phyloP scores from a whole-genome alignment of 331 rosid genomes.

The Arachis monticola region DNA sequence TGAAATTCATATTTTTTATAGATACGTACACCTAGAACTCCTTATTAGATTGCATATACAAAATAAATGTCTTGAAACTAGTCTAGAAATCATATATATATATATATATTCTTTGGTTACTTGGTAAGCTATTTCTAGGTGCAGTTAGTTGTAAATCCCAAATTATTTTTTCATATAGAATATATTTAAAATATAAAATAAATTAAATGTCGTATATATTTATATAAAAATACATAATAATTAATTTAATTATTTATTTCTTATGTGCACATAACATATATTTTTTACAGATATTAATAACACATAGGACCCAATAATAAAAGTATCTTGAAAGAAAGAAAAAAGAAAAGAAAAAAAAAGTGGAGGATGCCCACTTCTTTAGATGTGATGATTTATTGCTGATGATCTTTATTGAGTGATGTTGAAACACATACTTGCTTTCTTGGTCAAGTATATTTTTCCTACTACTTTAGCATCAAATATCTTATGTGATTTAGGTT shows the following conservation, averaged over 20 bases:
- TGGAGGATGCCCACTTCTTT: neutral
- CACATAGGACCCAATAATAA: neutral
- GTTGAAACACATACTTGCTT: slow-evolving; percentile 40
- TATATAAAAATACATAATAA: too few relatives aligned
- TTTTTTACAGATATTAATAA: neutral
- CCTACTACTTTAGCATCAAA: slow-evolving; percentile 41
- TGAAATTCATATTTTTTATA: neutral
- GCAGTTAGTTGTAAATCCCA: neutral
- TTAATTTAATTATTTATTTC: too few relatives aligned
- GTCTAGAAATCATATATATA: neutral
- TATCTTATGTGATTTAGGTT: slow-evolving; percentile 21
- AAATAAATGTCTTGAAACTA: neutral
- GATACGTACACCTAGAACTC: neutral
- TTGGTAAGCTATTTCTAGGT: neutral
- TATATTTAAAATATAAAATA: too few relatives aligned
- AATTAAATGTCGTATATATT: too few relatives aligned
- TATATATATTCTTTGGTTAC: neutral
- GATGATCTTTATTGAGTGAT: slow-evolving; percentile 11
- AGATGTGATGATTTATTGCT: neutral
- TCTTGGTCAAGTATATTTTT: slow-evolving; percentile 47
- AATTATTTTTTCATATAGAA: too few relatives aligned
- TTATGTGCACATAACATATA: too few relatives aligned
- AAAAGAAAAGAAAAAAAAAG: slow-evolving; percentile 4
- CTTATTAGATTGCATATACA: neutral
- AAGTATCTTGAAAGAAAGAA: neutral